A percentile compares a stretch with the other conserved stretches of the same genome.
Evolutionary conservation across 2,329 filamentous ascomycete species (phyloP).

Genomic region (Aureobasidium sp.): DNA sequence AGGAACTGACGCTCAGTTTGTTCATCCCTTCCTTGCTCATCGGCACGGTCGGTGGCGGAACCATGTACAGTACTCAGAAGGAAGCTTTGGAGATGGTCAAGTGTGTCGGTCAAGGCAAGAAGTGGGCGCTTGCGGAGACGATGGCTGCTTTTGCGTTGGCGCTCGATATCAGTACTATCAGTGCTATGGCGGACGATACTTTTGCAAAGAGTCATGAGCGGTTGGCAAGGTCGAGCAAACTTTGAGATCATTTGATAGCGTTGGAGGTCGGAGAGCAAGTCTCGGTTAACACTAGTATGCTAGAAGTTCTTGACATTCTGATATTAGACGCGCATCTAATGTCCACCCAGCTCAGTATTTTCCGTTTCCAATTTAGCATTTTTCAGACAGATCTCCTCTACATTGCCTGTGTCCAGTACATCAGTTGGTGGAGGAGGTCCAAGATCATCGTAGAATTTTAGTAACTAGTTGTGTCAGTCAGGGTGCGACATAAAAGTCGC

Average conservation of each 20-base stretch:
- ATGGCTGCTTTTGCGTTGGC: neutral
- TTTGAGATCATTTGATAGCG: neutral
- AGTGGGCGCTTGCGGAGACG: neutral
- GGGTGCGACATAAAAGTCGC: conserved; percentile 16
- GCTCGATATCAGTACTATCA: neutral
- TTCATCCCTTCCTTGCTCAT: neutral
- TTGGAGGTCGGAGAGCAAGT: no score
- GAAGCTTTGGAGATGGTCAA: neutral
- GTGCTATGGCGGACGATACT: neutral
- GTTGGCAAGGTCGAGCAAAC: neutral
- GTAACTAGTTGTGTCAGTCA: neutral
- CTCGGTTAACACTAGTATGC: no score
- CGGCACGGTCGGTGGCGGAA: neutral
- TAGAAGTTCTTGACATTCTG: no score
- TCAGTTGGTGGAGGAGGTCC: conserved; percentile 5
- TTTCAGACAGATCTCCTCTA: neutral
- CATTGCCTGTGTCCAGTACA: neutral
- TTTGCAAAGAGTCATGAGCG: neutral
- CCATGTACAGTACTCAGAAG: neutral
- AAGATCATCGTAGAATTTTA: conserved; percentile 12
- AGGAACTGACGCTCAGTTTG: neutral
- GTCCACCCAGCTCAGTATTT: neutral
- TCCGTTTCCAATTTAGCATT: conserved; percentile 8
- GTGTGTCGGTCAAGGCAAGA: neutral
- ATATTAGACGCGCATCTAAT: no score